Percentiles rank a stretch among this genome's conserved stretches.
Conservation (phyloP, 1,139 yeast species). For the Hemisphaericaspora xylanilytica region DNA sequence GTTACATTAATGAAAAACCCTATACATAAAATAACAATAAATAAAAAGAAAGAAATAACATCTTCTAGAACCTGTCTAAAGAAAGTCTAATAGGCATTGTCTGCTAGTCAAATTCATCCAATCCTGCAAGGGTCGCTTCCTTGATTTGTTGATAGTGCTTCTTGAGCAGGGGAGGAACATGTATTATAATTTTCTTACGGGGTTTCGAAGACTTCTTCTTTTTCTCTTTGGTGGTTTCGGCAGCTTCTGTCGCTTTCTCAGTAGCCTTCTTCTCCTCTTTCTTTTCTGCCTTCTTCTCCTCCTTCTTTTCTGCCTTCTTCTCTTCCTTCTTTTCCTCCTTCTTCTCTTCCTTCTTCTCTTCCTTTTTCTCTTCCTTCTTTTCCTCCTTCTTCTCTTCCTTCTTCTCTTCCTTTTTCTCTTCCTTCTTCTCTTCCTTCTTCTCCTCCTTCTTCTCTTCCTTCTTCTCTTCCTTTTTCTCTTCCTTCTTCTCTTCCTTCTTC, state of each 20-base stretch:
- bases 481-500: background rate
- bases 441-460: slow-evolving; percentile 1
- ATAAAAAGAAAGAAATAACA: background rate
- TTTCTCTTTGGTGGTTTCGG: slow-evolving; percentile 2
- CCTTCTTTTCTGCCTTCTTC: slow-evolving; percentile 1
- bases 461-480: slow-evolving; percentile 3
- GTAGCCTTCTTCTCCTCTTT: slow-evolving; percentile 5
- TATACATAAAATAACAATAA: background rate
- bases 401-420: slow-evolving; percentile 3
- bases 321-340: slow-evolving; percentile 4
- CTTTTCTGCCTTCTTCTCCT: slow-evolving; percentile 1
- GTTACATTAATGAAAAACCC: background rate
- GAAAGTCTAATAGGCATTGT: too few relatives aligned
- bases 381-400: slow-evolving; percentile 1
- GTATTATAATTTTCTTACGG: background rate
- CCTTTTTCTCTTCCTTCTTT: slow-evolving; percentile 3
- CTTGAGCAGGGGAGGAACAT: background rate
- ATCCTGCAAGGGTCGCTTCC: background rate
- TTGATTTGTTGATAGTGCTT: slow-evolving; percentile 1
- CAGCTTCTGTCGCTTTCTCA: too few relatives aligned
- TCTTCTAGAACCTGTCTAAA: background rate
- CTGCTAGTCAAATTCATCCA: background rate
- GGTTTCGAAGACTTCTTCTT: slow-evolving; percentile 1
- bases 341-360: slow-evolving; percentile 1
- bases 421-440: slow-evolving; percentile 1